These are phyloP conservation scores for Aureobasidium leucospermi DNA, from an alignment of 2,329 filamentous ascomycete species.

Conservation along the genomic window DNA sequence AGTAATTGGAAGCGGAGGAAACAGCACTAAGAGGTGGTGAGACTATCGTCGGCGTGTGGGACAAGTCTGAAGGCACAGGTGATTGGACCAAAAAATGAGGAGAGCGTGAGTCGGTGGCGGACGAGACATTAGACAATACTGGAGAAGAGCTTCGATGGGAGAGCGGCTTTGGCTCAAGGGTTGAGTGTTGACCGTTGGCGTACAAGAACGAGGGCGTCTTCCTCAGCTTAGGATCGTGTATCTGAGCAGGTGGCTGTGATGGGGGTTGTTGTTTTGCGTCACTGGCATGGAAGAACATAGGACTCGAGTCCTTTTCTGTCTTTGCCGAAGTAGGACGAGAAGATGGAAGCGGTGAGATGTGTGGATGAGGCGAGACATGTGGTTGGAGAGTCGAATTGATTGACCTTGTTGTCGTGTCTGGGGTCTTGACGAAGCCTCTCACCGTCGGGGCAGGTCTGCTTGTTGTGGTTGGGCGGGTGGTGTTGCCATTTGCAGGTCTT, in stretches of 20 bases:
- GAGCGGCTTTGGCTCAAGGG: constrained; percentile 29
- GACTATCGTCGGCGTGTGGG: constrained; percentile 22
- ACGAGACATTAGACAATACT: constrained; percentile 31
- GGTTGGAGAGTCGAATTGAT: neutral
- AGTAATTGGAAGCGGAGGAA: constrained; percentile 26
- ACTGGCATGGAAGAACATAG: constrained; percentile 78
- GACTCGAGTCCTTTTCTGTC: neutral
- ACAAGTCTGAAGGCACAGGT: neutral
- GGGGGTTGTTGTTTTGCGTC: constrained; percentile 50
- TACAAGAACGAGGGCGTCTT: constrained; percentile 46
- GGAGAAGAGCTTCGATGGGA: constrained; percentile 8
- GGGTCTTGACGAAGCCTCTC: constrained; percentile 7
- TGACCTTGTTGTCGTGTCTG: neutral
- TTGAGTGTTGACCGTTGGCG: constrained; percentile 38
- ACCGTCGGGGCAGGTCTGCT: neutral
- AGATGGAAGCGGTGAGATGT: neutral
- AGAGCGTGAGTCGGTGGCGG: constrained; percentile 4
- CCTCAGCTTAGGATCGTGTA: constrained; percentile 29
- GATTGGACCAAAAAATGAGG: constrained; percentile 2
- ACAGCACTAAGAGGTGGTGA: constrained; percentile 27
- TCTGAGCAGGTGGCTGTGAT: constrained; percentile 24
- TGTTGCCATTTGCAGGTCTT: neutral
- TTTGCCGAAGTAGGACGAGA: neutral
- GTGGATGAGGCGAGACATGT: neutral
- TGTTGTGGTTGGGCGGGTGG: neutral